Percentiles rank a stretch among this genome's conserved stretches.
These are phyloP conservation scores for Rhypophila decipiens DNA, from an alignment of 495 filamentous ascomycete genomes.

Conservation along the genomic window DNA sequence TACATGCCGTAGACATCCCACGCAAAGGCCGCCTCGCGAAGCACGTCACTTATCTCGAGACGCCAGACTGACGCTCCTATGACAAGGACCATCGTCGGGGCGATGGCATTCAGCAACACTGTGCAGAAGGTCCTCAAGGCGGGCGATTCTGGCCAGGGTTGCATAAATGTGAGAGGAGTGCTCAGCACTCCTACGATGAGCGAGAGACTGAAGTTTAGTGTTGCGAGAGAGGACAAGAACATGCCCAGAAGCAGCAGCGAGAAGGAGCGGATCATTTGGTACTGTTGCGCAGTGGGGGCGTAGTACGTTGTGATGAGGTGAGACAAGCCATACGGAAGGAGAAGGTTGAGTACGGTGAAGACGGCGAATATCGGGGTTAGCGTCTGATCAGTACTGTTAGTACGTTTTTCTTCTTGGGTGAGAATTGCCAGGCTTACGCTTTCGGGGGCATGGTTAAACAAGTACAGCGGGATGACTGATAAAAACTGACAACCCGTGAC, in stretches of 20 bases:
- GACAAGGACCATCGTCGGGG: constrained; percentile 59
- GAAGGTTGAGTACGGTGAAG: constrained; percentile 52
- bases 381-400: constrained; percentile 34
- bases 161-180: constrained; percentile 66
- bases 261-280: constrained; percentile 78
- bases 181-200: constrained; percentile 78
- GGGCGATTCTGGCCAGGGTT: constrained; percentile 36
- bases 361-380: constrained; percentile 52
- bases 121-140: constrained; percentile 18
- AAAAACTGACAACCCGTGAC: constrained; percentile 67
- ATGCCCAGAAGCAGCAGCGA: constrained; percentile 87
- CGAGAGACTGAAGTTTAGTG: constrained; percentile 91
- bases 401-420: constrained; percentile 17
- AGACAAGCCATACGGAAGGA: constrained; percentile 55
- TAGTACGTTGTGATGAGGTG: constrained; percentile 40
- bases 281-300: constrained; percentile 58
- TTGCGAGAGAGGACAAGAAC: constrained; percentile 85
- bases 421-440: constrained; percentile 45
- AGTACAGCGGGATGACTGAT: constrained; percentile 75
- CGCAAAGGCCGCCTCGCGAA: constrained; percentile 75
- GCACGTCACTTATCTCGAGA: constrained; percentile 45
- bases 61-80: constrained; percentile 46
- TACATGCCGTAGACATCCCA: constrained; percentile 92
- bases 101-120: constrained; percentile 49
- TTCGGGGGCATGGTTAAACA: constrained; percentile 71